Base-by-base conservation (phyloP, 2,329 filamentous ascomycete genomes). In the Exophiala calicioides region DNA sequence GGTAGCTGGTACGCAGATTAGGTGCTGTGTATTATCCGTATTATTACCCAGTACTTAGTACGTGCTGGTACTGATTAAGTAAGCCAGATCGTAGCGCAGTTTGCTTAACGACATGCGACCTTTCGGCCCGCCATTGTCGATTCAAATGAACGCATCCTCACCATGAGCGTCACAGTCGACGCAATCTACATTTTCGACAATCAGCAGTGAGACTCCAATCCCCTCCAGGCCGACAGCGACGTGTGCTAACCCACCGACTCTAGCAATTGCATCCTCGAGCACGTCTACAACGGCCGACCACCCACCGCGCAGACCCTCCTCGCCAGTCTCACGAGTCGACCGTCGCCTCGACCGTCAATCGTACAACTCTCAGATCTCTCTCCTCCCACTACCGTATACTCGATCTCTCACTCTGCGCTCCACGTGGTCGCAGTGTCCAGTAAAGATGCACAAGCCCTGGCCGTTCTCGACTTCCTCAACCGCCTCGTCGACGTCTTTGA, bases 161-260 rank as follows among this genome's bases (percentile, higher is more conserved):
- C 69, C 66, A 91, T 90, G 86, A 88, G 80, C 73, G 83, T 88
- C 73, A 82, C 87, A 65, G 87, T 98, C 65, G 91, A 97, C 76
- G 93, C 91, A 66, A 78, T 98, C 63, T 91, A 97, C 75, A 90
- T 98, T 67, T 96, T 87, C 70, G 90, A 97, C 80, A 90, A 96
- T 75, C 83, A 90, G 72, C 89, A 90, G 90, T 95, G 74, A 63
- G 79, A 16, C 13, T 3, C 2, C 44, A n/a, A 12, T n/a, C 20
- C 15, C 12, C 20, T 29, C 10, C 15, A 37, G 30, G 20, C 27
- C 5, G 46, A 35, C 13, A 12, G 26, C 26, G 13, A 16, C 24
- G 3, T 23, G 18, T 51, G 47, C 43, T 58, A 21, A 50, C n/a
- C n/a, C n/a, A n/a, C 29, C 5, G 12, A 16, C n/a, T 23, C 29